Evolutionary conservation across 495 filamentous ascomycete species (phyloP).

Genomic region (Chaetomidium leptoderma): DNA sequence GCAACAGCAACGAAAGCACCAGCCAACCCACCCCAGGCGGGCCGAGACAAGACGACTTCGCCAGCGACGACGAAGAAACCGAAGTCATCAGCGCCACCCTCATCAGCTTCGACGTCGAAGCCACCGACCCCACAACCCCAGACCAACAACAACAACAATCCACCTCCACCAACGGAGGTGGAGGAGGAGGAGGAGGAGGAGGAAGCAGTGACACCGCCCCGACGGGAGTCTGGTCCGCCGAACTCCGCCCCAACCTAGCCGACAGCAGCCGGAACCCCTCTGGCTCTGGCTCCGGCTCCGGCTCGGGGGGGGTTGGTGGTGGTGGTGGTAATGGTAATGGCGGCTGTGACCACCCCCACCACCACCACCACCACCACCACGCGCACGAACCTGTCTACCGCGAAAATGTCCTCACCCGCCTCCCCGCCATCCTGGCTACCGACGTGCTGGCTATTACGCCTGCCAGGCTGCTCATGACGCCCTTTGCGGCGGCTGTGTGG

Average conservation of each 20-base stretch:
- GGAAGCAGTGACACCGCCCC: conserved; percentile 27
- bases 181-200: too few species aligned
- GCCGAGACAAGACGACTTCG: conserved; percentile 31
- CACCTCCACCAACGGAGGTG: not conserved
- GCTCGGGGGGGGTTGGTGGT: not conserved
- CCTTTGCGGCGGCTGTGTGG: conserved; percentile 30
- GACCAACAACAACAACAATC: too few species aligned
- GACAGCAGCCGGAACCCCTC: not conserved
- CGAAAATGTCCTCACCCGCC: conserved; percentile 35
- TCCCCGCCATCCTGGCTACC: conserved; percentile 35
- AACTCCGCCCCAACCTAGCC: conserved; percentile 45
- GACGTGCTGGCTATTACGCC: conserved; percentile 34
- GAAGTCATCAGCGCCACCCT: conserved; percentile 48
- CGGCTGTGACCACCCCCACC: too few species aligned
- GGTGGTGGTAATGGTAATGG: not conserved
- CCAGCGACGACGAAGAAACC: conserved; percentile 47
- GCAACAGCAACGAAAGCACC: not conserved
- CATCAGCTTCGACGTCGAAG: conserved; percentile 56
- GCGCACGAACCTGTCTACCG: conserved; percentile 32
- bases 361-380: too few species aligned
- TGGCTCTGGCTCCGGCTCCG: not conserved
- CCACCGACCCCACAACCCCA: conserved; percentile 38
- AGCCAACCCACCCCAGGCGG: not conserved
- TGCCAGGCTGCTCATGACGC: conserved; percentile 32
- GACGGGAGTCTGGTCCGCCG: conserved; percentile 55